Evolutionary conservation across 768 basidiomycete genomes (phyloP), one percentile per base, ranked within the genome.

Genomic region (Termitomyces sp.): DNA sequence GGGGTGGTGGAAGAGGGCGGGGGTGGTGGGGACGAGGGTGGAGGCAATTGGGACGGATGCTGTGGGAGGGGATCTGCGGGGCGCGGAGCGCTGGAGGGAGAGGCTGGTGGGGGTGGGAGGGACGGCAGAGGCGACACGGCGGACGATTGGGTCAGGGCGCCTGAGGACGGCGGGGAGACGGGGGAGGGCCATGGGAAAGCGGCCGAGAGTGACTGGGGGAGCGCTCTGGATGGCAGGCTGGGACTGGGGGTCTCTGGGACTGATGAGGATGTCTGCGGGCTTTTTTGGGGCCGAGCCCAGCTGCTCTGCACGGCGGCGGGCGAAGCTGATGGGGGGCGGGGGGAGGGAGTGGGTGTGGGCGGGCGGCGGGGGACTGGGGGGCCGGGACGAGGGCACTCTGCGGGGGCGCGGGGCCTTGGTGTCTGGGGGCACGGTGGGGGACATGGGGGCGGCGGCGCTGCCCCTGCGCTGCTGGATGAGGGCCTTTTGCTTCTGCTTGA

Each of bases 241-340:
- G 42, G 86, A 73, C 57, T 82, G 78, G 5, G 76, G 68, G 60
- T 86, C 86, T 54, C 86, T 77, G 11, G 89, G 88, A 63, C 83
- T 87, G 76, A 92, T 90, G 61, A 90, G 66, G 61, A 91, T 88
- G 66, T 91, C 89, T 2, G 89, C 88, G 0, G 89, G 89, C 70
- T 90, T 91, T 72, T 78, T 88, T 69, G 81, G 84, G 48, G 76
- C 78, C 0, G 62, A 62, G n/a, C 85, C 84, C 13, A 85, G 63
- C 58, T 84, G 84, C 30, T 81, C 82, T 11, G 88, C 86, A 48
- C 89, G 83, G 55, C 90, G 88, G 39, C 83, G 81, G 15, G 88
- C 86, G 70, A 91, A 91, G 70, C 87, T 89, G 68, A 88, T 89
- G 31, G 89, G 84, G 13, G 86, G 87, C 2, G 88, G 82, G 0